phyloP scores from a whole-genome alignment of 2,329 filamentous ascomycete genomes.

The Exutisphaerella laricina region DNA sequence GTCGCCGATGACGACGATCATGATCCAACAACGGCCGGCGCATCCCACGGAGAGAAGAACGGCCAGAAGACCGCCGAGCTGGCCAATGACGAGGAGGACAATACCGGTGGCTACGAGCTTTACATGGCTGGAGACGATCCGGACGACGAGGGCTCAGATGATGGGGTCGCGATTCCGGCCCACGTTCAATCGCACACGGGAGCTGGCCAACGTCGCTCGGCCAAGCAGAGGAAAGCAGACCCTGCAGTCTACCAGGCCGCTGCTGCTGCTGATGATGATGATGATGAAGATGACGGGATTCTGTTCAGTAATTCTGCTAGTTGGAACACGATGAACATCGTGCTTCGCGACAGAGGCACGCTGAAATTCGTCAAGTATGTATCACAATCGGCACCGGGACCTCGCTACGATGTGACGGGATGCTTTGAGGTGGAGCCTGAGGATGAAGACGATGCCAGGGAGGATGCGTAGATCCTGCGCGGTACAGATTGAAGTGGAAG shows the following conservation, averaged over 20 bases:
- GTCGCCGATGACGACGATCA: constrained; percentile 61
- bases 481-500: too few relatives aligned
- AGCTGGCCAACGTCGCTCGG: constrained; percentile 41
- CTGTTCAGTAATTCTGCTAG: constrained; percentile 62
- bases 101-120: constrained; percentile 72
- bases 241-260: constrained; percentile 80
- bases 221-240: constrained; percentile 47
- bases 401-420: constrained; percentile 86
- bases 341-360: constrained; percentile 77
- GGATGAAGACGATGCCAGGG: constrained; percentile 47
- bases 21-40: constrained; percentile 42
- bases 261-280: constrained; percentile 64
- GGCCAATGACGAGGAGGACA: constrained; percentile 50
- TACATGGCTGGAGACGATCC: constrained; percentile 82
- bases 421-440: constrained; percentile 59
- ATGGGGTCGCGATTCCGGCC: constrained; percentile 35
- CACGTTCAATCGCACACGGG: constrained; percentile 38
- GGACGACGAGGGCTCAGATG: constrained; percentile 46
- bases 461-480: too few relatives aligned
- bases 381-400: constrained; percentile 71
- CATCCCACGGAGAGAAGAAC: constrained; percentile 31
- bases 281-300: constrained; percentile 69
- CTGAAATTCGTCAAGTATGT: constrained; percentile 97
- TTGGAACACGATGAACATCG: constrained; percentile 91
- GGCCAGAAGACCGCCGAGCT: constrained; percentile 21